Base-by-base conservation (phyloP, 163 green algal genomes). In the Chlamydomonas reinhardtii region DNA sequence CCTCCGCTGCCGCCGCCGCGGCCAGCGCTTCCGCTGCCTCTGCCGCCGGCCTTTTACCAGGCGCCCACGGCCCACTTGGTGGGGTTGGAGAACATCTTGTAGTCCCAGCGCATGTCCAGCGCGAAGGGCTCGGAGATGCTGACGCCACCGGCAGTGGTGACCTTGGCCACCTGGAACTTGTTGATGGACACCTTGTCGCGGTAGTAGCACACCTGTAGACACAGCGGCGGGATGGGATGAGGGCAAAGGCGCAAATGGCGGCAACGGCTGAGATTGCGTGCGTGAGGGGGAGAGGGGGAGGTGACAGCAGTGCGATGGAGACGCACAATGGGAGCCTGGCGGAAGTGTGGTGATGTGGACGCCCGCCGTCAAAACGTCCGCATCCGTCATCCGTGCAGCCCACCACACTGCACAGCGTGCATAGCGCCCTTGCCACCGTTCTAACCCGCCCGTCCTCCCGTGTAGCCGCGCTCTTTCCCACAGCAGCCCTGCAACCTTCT, bases 111-210 rank as follows among this genome's bases (percentile, higher is more conserved):
- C 12, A 95, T 97, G 3, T 97, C 93, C 69, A 99, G 89, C 0
- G 95, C 91, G 86, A 98, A 99, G 0, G 98, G 98, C 91, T 99
- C 95, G 34, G 87, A 95, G 71, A 99, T 95, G 73, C 65, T 93
- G 4, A 97, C 93, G 11, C 94, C 96, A 0, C 87, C 93, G 25
- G 82, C 93, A 35, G 76, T 83, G 35, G 91, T 96, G 2, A 98
- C 94, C 85, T 96, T 98, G 65, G 95, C 96, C 15, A 99, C 83
- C 81, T 98, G 93, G 83, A 99, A 98, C 93, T 99, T 99, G 96
- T 99, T 99, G 85, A 99, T 99, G 74, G 86, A 95, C 65, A 96
- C 89, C 92, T 99, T 99, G 93, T 99, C 98, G 64, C 98, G 93
- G 93, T 99, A 99, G 90, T 98, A 99, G 93, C 96, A 98, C 66